These are phyloP conservation scores for Xylaria cubensis DNA, from an alignment of 495 filamentous ascomycete species.

Conservation along the genomic window DNA sequence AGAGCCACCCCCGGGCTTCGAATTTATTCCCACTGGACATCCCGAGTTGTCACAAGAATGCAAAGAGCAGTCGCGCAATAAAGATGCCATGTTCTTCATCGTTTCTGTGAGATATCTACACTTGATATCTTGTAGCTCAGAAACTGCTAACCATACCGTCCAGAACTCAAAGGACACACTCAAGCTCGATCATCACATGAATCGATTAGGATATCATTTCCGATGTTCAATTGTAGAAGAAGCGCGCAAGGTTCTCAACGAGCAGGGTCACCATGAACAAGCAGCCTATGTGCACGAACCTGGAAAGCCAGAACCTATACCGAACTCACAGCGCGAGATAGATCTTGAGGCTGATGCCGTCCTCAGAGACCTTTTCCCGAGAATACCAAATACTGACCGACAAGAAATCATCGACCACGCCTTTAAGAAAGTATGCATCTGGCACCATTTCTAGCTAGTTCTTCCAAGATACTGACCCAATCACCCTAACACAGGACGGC, in stretches of 20 bases:
- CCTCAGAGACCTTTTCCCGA: constrained; percentile 82
- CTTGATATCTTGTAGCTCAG: background rate
- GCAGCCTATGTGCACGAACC: constrained; percentile 28
- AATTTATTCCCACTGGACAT: constrained; percentile 83
- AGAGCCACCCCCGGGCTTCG: constrained; percentile 75
- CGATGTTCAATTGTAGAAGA: constrained; percentile 58
- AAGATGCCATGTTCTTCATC: constrained; percentile 72
- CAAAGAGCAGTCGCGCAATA: constrained; percentile 78
- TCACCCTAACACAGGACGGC: constrained; percentile 29
- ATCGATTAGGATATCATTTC: constrained; percentile 83
- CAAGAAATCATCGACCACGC: constrained; percentile 77
- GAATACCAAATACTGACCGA: constrained; percentile 81
- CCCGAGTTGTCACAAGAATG: constrained; percentile 75
- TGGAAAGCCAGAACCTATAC: constrained; percentile 57
- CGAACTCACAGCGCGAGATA: constrained; percentile 66
- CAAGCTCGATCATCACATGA: constrained; percentile 59
- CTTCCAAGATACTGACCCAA: constrained; percentile 15
- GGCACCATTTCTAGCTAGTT: background rate
- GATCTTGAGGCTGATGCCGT: constrained; percentile 75
- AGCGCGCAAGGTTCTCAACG: constrained; percentile 45
- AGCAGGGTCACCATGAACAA: constrained; percentile 29
- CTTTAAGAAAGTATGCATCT: constrained; percentile 74
- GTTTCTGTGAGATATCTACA: constrained; percentile 68
- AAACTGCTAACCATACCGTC: constrained; percentile 19
- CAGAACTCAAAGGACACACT: constrained; percentile 34